A percentile compares a stretch with the other conserved stretches of the same genome.
Conservation (phyloP, 805 yeast genomes). For the Candida stauntonica region DNA sequence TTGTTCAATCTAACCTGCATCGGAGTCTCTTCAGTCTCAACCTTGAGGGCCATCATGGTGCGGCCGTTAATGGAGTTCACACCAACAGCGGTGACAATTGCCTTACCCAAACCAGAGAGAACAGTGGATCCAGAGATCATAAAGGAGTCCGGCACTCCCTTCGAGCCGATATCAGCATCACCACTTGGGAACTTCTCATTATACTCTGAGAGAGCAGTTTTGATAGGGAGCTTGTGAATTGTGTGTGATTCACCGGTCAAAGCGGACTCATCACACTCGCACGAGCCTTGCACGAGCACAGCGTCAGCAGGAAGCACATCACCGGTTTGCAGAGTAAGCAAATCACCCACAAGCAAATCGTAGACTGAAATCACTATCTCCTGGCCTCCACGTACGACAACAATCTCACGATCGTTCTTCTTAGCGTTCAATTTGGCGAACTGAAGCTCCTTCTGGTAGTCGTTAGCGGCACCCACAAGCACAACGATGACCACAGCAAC, state of each 20-base stretch:
- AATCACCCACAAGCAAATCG: constrained; percentile 82
- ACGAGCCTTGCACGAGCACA: constrained; percentile 63
- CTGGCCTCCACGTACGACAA: constrained; percentile 69
- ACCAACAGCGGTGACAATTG: constrained; percentile 89
- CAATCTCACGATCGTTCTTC: constrained; percentile 76
- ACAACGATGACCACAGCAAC: constrained; percentile 90
- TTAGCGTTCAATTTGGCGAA: constrained; percentile 83
- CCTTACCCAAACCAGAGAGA: constrained; percentile 80
- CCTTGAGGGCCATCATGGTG: constrained; percentile 75
- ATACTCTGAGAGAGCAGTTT: constrained; percentile 31
- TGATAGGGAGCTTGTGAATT: constrained; percentile 61
- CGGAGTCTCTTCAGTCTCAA: constrained; percentile 83
- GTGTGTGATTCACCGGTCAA: constrained; percentile 93
- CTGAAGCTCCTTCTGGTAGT: constrained; percentile 93
- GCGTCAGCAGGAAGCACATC: constrained; percentile 92
- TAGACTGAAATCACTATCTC: constrained; percentile 66
- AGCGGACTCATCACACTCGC: constrained; percentile 89
- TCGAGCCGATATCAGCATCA: constrained; percentile 34
- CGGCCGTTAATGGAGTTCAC: constrained; percentile 85
- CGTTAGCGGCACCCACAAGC: constrained; percentile 91
- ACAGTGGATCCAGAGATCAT: constrained; percentile 89
- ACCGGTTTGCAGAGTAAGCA: constrained; percentile 82
- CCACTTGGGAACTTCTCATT: constrained; percentile 23
- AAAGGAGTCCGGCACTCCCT: constrained; percentile 65
- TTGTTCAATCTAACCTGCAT: constrained; percentile 74